These are phyloP conservation scores for Xylaria sp. DNA, from an alignment of 2,329 filamentous ascomycete genomes.

Conservation along the genomic window DNA sequence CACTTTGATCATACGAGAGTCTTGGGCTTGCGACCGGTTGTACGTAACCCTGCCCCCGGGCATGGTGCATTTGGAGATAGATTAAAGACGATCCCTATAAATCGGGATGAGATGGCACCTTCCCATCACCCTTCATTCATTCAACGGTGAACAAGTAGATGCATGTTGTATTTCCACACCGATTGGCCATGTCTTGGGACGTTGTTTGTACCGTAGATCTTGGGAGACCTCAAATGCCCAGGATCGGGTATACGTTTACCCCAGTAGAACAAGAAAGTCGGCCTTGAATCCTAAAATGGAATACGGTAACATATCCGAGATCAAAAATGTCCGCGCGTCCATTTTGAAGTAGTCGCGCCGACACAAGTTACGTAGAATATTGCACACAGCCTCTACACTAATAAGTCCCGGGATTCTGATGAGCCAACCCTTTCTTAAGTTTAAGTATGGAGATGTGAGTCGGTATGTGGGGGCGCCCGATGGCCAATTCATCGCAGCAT, in stretches of 20 bases:
- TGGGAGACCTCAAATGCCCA: background rate
- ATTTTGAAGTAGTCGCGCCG: slow-evolving; percentile 12
- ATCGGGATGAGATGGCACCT: slow-evolving; percentile 8
- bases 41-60: slow-evolving; percentile 26
- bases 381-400: background rate
- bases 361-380: slow-evolving; percentile 2
- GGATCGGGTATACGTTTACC: slow-evolving; percentile 19
- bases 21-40: slow-evolving; percentile 1
- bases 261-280: slow-evolving; percentile 6
- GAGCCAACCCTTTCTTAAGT: background rate
- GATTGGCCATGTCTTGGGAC: background rate
- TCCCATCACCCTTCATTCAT: background rate
- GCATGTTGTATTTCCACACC: background rate
- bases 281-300: slow-evolving; percentile 25
- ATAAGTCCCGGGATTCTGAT: background rate
- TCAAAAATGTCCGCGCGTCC: slow-evolving; percentile 12
- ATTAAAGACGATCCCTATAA: slow-evolving; percentile 19
- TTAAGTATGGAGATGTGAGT: slow-evolving; percentile 3
- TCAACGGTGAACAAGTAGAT: background rate
- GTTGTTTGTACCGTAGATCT: background rate
- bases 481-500: background rate
- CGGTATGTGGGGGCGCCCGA: background rate
- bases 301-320: background rate
- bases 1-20: slow-evolving; percentile 4
- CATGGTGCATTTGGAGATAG: slow-evolving; percentile 29